Evolutionary conservation across 106 monocot species (phyloP).

Genomic region (Allium sativum): DNA sequence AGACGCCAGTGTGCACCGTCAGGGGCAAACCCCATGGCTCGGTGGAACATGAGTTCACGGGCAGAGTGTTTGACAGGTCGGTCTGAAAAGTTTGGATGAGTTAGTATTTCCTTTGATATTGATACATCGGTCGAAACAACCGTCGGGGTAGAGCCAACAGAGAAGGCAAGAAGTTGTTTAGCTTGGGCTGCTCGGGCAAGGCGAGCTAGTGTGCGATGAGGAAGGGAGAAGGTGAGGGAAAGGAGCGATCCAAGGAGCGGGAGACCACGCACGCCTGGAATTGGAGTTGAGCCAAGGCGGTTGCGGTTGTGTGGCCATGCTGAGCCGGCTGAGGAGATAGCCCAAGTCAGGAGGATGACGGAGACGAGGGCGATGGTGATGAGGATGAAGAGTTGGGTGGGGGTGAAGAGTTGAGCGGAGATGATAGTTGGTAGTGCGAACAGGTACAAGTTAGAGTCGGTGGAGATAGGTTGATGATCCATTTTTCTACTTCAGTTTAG

Average conservation of each 20-base stretch:
- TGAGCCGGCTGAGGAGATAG: constrained; percentile 34
- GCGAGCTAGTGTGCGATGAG: constrained; percentile 47
- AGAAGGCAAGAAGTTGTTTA: constrained; percentile 70
- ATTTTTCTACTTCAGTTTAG: not conserved
- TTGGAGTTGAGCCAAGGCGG: constrained; percentile 20
- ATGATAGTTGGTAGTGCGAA: constrained; percentile 6
- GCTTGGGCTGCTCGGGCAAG: constrained; percentile 9
- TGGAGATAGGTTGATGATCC: not conserved
- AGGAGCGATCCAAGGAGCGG: constrained; percentile 70
- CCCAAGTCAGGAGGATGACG: constrained; percentile 33
- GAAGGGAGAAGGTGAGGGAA: constrained; percentile 30
- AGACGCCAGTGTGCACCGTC: constrained; percentile 79
- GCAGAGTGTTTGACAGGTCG: constrained; percentile 75
- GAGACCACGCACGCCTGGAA: constrained; percentile 68
- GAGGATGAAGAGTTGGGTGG: constrained; percentile 22
- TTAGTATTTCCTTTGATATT: constrained; percentile 55
- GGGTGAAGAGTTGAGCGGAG: constrained; percentile 14
- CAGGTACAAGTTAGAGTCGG: constrained; percentile 1
- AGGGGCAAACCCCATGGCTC: constrained; percentile 92
- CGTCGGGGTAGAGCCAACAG: constrained; percentile 69
- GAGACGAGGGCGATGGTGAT: constrained; percentile 22
- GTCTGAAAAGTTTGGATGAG: constrained; percentile 54
- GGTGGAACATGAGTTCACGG: constrained; percentile 76
- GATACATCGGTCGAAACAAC: constrained; percentile 63
- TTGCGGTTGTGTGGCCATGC: constrained; percentile 40